A percentile compares a stretch with the other conserved stretches of the same genome.
phyloP scores from a whole-genome alignment of 495 filamentous ascomycete genomes.

The Margaritispora aquatica region DNA sequence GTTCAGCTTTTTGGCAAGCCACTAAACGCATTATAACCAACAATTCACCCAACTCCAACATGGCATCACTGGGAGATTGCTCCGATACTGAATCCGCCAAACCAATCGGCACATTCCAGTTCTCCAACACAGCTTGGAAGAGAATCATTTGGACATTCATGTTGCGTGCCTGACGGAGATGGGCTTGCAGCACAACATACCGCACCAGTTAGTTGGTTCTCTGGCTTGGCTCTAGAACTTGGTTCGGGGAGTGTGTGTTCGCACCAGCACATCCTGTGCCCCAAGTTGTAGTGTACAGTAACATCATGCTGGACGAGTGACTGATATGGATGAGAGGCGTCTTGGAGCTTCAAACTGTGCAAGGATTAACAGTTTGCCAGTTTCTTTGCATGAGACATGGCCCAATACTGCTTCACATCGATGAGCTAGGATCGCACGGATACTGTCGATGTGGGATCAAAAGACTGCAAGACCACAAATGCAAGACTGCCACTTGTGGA shows the following conservation, averaged over 20 bases:
- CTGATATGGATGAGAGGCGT: constrained; percentile 17
- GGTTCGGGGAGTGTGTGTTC: neutral
- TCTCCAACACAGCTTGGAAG: no score
- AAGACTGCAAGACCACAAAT: constrained; percentile 8
- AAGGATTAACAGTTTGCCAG: constrained; percentile 12
- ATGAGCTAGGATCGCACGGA: constrained; percentile 6
- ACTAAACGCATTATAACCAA: neutral
- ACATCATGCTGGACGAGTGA: neutral
- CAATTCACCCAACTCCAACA: neutral
- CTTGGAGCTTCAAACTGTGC: constrained; percentile 11
- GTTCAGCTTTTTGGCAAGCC: neutral
- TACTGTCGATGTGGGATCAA: neutral
- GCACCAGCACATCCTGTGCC: neutral
- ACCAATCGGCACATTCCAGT: neutral
- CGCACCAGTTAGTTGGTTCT: no score
- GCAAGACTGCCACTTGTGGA: neutral
- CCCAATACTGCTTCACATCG: constrained; percentile 9
- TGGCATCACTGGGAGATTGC: neutral
- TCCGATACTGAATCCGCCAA: neutral
- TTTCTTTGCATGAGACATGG: constrained; percentile 17
- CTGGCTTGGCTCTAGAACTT: neutral
- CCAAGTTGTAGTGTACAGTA: no score
- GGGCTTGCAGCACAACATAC: no score
- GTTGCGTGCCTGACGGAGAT: no score
- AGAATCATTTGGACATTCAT: no score